Base-by-base conservation (phyloP, 441 rosid species). In the Croton setiger region DNA sequence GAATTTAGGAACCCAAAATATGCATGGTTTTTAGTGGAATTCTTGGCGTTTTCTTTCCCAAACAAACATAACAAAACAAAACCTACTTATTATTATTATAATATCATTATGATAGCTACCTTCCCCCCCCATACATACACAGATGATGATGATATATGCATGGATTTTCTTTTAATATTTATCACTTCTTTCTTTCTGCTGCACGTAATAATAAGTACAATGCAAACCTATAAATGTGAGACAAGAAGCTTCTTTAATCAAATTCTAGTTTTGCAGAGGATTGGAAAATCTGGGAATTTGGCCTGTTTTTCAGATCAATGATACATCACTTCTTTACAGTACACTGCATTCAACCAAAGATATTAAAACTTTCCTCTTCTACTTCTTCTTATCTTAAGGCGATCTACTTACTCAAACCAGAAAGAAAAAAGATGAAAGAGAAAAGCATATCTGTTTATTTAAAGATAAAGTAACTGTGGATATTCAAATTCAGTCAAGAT, bases 1-100 rank as follows among this genome's bases (percentile, higher is more conserved):
- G 71, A 67, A 75, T 68, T 47, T 37, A 57, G 66, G 49, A 66
- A 49, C 36, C 21, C 6, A 56, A 63, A 27, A 27, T 27, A 27
- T 80, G 84, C 84, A 80, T 78, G 79, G 82, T 73, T 71, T 73
- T 84, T 59, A 78, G 85, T 73, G 80, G 63, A 36, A 65, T 75
- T 67, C 68, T 82, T 82, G 83, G 79, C 79, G 57, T 78, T 74
- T 84, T 77, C 78, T 72, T 39, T 66, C 70, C 12, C 35, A 18
- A 66, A 43, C 54, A 47, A 51, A 60, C 21, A 41, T 23, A 27
- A 15, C 60, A 58, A 33, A 9, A 18, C 68, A n/a, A 49, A 57
- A n/a, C 54, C 58, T 13, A 23, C 27, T 61, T 54, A 64, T 9
- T 37, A 76, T 80, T 35, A 76, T 71, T 71, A 39, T 67, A 58